Conservation (phyloP, 257 asterid genomes). For the Salvia splendens region DNA sequence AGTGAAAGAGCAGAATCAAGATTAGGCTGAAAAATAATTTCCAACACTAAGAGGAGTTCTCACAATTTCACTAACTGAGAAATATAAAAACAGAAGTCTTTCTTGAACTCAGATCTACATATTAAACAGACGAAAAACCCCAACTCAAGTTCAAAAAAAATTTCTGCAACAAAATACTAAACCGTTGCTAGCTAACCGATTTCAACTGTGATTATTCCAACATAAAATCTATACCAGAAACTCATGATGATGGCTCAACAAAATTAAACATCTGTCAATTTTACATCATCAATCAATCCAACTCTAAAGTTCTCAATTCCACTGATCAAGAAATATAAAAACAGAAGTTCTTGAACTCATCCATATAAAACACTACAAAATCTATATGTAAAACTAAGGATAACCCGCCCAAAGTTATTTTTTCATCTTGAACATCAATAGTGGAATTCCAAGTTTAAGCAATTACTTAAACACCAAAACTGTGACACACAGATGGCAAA, state of each 20-base stretch:
- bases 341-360: no score
- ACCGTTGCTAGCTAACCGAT: no score
- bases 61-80: slow-evolving; percentile 12
- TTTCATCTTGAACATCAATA: neutral
- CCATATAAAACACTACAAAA: slow-evolving; percentile 15
- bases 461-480: neutral
- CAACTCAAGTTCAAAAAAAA: neutral
- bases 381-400: neutral
- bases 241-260: neutral
- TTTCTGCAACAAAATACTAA: no score
- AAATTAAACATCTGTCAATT: slow-evolving; percentile 59
- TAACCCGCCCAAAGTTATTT: neutral
- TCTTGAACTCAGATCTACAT: slow-evolving; percentile 7
- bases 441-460: no score
- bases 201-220: no score
- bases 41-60: slow-evolving; percentile 3
- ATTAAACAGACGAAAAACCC: neutral
- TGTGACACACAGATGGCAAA: slow-evolving; percentile 1
- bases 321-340: slow-evolving; percentile 8
- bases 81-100: neutral
- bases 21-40: neutral
- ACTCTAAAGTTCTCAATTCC: slow-evolving; percentile 7
- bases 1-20: slow-evolving; percentile 19
- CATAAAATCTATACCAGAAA: neutral
- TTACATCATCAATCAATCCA: slow-evolving; percentile 33